Base-by-base conservation (phyloP, 768 basidiomycete species). In the Suillus lakei region DNA sequence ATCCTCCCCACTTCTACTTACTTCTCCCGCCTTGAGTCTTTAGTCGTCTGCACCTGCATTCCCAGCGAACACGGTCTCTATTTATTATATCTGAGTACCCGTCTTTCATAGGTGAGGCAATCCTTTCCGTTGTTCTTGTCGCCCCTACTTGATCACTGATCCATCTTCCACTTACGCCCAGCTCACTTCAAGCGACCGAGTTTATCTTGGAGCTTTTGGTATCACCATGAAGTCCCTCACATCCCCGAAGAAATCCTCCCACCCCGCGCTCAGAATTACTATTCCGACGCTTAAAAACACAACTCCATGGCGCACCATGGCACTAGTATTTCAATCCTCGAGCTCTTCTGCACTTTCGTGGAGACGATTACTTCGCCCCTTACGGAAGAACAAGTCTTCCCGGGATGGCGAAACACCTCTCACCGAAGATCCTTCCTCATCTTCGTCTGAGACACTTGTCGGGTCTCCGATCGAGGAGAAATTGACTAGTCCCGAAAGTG, bases 341-440 rank as follows among this genome's bases (percentile, higher is more conserved):
- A 39, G 68, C 12, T 68, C 76, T 23, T 67, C 75, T 9, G 32
- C 71, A 38, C 61, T 67, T 16, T 66, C 74, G 12, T 76, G 68
- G 68, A 77, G 66, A 18, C 59, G 66, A 1, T 63, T 58, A 4
- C 28, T 68, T 21, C 62, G 56, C 50, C 65, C 68, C 34, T 60
- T n/a, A 16, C 59, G 64, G n/a, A 61, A 54, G 23, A 39, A 28
- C 3, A 10, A 48, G 10, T 34, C 51, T 23, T 34, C n/a, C 9
- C 41, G 34, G 12, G 36, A 60, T 26, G 15, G 36, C 53, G 34
- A 41, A 26, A 38, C 26, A 39, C 7, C 10, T 41, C 16, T 41
- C 15, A 26, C 23, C 26, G 61, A 55, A 12, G 51, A 54, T n/a
- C 7, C 39, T 36, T 34, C 65, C 8, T 71, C 69, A 28, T 18